Conservation (phyloP, 1,284 basidiomycete genomes). For the Trichosporon sp. region DNA sequence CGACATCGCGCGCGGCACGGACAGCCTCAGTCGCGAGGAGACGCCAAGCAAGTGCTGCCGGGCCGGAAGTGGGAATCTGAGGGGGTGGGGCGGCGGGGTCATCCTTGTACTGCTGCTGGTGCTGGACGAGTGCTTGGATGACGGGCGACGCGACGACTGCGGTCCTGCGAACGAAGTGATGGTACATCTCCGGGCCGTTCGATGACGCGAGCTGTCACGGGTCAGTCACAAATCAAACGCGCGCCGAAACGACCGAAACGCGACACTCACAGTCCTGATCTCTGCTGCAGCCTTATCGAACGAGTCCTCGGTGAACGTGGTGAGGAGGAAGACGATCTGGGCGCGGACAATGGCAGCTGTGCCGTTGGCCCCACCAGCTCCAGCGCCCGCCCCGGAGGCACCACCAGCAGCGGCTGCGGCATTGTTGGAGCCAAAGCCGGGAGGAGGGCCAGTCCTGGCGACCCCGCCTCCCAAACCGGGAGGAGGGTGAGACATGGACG, state of each 20-base stretch:
- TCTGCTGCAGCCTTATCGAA: slow-evolving; percentile 85
- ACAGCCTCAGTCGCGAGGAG: slow-evolving; percentile 45
- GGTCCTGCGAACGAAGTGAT: slow-evolving; percentile 89
- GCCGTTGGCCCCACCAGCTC: slow-evolving; percentile 19
- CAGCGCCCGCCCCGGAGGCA: slow-evolving; percentile 12
- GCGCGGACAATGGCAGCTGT: slow-evolving; percentile 53
- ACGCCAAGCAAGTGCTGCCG: slow-evolving; percentile 44
- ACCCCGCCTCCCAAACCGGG: slow-evolving; percentile 48
- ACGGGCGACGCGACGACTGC: slow-evolving; percentile 61
- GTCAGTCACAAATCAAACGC: slow-evolving; percentile 10
- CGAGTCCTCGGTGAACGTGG: slow-evolving; percentile 88
- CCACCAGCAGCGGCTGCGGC: slow-evolving; percentile 6
- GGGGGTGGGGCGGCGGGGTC: slow-evolving; percentile 44
- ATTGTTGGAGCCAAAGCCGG: slow-evolving; percentile 36
- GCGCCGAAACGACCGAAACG: background rate
- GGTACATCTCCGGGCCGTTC: slow-evolving; percentile 89
- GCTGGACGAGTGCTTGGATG: slow-evolving; percentile 42
- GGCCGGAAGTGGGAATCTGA: slow-evolving; percentile 35
- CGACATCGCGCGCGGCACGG: slow-evolving; percentile 45
- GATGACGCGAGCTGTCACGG: slow-evolving; percentile 75
- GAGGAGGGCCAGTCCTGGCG: slow-evolving; percentile 46
- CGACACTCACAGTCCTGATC: slow-evolving; percentile 75
- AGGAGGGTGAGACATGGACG: slow-evolving; percentile 42
- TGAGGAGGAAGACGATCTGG: slow-evolving; percentile 83
- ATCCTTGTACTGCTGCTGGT: slow-evolving; percentile 42